Conservation (phyloP, 2,329 filamentous ascomycete species). For the Epichloe glyceriae region DNA sequence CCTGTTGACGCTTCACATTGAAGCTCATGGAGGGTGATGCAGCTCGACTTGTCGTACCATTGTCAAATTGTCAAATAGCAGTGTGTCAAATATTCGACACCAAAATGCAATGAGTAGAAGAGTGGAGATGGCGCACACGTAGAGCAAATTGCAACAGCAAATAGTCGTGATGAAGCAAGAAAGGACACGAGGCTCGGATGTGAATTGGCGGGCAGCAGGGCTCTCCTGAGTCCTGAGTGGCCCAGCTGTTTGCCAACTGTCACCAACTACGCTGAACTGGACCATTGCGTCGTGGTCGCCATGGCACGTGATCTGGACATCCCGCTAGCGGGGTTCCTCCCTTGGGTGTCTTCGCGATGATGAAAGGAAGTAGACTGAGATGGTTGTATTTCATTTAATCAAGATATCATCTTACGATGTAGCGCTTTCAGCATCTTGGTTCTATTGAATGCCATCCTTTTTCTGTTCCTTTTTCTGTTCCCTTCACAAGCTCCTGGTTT, state of each 20-base stretch:
- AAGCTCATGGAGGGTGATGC: too few species aligned
- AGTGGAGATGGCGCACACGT: not conserved
- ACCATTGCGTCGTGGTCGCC: not conserved
- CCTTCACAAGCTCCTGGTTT: too few species aligned
- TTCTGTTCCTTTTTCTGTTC: too few species aligned
- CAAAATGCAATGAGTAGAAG: not conserved
- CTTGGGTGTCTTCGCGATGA: not conserved
- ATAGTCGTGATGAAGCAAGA: not conserved
- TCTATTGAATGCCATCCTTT: too few species aligned
- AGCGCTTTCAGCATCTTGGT: too few species aligned
- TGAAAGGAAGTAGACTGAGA: too few species aligned
- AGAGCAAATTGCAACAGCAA: not conserved
- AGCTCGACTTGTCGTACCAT: conserved; percentile 3
- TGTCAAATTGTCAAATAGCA: conserved; percentile 1
- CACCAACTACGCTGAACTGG: not conserved
- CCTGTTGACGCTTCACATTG: too few species aligned
- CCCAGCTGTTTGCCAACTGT: conserved; percentile 1
- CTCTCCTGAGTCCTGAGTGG: not conserved
- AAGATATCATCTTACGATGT: too few species aligned
- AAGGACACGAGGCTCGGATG: not conserved
- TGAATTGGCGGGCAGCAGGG: not conserved
- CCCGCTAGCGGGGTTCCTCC: not conserved
- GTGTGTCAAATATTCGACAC: not conserved
- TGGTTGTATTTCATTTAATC: too few species aligned
- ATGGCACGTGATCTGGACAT: not conserved